Percentiles rank a stretch among this genome's conserved stretches.
Conservation (phyloP, 2,329 filamentous ascomycete species). For the Setomelanomma holmii region DNA sequence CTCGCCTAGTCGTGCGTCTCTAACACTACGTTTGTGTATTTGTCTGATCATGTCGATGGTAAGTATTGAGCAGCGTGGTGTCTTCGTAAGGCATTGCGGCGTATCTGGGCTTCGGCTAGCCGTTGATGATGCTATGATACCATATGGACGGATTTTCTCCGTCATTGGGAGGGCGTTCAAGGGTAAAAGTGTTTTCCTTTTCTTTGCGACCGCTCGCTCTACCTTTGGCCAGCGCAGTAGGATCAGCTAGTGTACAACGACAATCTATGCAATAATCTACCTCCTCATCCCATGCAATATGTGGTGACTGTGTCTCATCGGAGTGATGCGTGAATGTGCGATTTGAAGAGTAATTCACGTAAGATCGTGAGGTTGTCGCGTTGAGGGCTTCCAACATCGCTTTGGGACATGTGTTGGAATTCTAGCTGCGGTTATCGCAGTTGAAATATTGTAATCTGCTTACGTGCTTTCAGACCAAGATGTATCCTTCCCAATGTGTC, state of each 20-base stretch:
- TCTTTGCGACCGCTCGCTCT: slow-evolving; percentile 8
- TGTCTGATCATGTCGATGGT: slow-evolving; percentile 31
- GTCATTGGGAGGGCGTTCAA: slow-evolving; percentile 17
- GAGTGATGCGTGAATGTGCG: no score
- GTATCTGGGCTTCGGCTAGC: slow-evolving; percentile 16
- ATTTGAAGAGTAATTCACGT: no score
- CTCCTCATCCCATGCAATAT: no score
- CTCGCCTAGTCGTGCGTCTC: slow-evolving; percentile 1
- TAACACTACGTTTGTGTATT: slow-evolving; percentile 14
- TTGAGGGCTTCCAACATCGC: no score
- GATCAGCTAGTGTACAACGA: neutral
- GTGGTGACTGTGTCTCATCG: no score
- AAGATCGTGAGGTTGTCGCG: no score
- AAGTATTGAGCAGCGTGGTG: slow-evolving; percentile 25
- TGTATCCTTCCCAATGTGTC: no score
- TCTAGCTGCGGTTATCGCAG: no score
- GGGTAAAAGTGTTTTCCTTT: slow-evolving; percentile 22
- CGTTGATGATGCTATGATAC: slow-evolving; percentile 14
- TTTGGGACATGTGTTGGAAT: no score
- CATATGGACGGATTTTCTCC: slow-evolving; percentile 8
- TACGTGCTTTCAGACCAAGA: no score
- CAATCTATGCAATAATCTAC: neutral
- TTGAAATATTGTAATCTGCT: no score
- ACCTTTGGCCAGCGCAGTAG: no score
- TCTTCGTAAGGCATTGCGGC: slow-evolving; percentile 19